phyloP scores from a whole-genome alignment of 176 grass and related monocot species.

The Coix lacrymajobi region DNA sequence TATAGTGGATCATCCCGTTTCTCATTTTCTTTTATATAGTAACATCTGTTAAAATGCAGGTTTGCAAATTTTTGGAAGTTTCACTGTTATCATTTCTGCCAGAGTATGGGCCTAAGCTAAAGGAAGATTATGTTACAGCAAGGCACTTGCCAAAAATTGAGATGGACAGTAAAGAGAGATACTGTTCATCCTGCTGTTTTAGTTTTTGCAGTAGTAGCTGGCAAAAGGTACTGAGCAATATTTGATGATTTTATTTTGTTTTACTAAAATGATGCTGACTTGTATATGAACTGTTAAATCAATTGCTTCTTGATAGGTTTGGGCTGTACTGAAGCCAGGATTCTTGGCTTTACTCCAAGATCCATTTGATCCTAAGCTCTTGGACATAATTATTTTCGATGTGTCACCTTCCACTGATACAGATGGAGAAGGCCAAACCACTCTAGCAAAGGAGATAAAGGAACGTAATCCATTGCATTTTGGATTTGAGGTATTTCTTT shows the following conservation, averaged over 20 bases:
- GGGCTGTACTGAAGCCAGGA: slow-evolving; percentile 86
- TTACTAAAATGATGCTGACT: background rate
- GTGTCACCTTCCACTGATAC: slow-evolving; percentile 45
- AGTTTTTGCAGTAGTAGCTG: slow-evolving; percentile 56
- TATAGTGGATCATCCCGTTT: slow-evolving; percentile 3
- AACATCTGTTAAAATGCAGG: slow-evolving; percentile 34
- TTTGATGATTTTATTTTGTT: background rate
- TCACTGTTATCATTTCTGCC: slow-evolving; percentile 61
- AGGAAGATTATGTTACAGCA: slow-evolving; percentile 73
- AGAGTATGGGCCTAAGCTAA: slow-evolving; percentile 78
- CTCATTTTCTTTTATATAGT: slow-evolving; percentile 15
- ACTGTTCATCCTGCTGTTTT: slow-evolving; percentile 42
- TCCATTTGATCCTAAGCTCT: slow-evolving; percentile 77
- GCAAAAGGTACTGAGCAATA: slow-evolving; percentile 51
- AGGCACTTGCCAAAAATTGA: slow-evolving; percentile 57
- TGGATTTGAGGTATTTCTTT: slow-evolving; percentile 65
- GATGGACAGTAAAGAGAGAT: slow-evolving; percentile 38
- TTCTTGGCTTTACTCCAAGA: slow-evolving; percentile 85
- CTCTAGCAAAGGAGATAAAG: slow-evolving; percentile 74
- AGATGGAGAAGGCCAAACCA: slow-evolving; percentile 32
- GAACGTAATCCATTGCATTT: slow-evolving; percentile 69
- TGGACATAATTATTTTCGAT: slow-evolving; percentile 83
- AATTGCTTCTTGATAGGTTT: slow-evolving; percentile 46
- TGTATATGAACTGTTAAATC: slow-evolving; percentile 10
- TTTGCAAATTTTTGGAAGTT: slow-evolving; percentile 76